These are phyloP conservation scores for rapeseed (Brassica napus) DNA, from an alignment of 345 rosid species.

Conservation along the genomic window DNA sequence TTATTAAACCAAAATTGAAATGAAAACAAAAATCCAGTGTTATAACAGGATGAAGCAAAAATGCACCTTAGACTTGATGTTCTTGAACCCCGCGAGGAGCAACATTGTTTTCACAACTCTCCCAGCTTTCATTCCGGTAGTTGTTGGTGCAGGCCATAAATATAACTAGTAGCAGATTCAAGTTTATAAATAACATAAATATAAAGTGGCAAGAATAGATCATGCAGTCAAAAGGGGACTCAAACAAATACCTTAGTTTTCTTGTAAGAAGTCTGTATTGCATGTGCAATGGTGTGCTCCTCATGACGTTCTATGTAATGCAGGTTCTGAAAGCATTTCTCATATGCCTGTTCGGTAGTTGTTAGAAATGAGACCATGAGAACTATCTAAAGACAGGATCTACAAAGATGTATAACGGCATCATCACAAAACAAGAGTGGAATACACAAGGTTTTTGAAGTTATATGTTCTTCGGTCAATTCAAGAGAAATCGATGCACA, in stretches of 20 bases:
- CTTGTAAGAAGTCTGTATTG: constrained; percentile 75
- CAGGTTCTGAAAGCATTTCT: constrained; percentile 96
- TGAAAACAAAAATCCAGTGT: constrained; percentile 7
- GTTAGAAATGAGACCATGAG: constrained; percentile 14
- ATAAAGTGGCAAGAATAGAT: not conserved
- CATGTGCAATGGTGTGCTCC: constrained; percentile 96
- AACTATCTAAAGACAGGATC: not conserved
- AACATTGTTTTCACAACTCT: constrained; percentile 73
- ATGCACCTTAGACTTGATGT: constrained; percentile 86
- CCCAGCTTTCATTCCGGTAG: constrained; percentile 92
- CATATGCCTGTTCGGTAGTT: constrained; percentile 62
- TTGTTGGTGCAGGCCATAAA: constrained; percentile 92
- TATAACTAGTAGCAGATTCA: constrained; percentile 53
- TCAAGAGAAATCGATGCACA: not conserved
- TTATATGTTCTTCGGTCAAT: not conserved
- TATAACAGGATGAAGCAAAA: not conserved
- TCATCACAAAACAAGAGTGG: no score
- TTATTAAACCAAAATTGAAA: not conserved
- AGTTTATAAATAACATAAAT: not conserved
- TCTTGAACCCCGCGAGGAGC: constrained; percentile 87
- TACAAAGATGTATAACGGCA: not conserved
- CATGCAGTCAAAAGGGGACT: not conserved
- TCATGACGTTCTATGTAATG: constrained; percentile 87
- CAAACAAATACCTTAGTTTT: constrained; percentile 75
- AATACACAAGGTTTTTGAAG: no score